phyloP scores from a whole-genome alignment of 108 stramenopile species.

The Cyclotella atomus region DNA sequence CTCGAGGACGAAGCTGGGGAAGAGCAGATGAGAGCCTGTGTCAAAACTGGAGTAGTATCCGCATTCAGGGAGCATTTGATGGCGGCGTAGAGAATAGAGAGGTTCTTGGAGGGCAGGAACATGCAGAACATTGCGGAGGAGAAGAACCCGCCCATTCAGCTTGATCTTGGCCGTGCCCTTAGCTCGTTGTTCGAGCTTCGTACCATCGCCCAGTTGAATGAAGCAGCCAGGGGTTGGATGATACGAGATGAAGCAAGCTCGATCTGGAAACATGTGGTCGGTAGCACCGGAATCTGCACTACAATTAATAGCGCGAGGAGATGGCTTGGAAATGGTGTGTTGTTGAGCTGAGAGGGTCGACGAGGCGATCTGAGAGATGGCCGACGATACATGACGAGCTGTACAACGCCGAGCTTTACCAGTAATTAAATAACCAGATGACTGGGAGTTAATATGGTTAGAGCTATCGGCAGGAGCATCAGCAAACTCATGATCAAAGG shows the following conservation, averaged over 20 bases:
- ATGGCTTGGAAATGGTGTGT: neutral
- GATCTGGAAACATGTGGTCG: conserved; percentile 19
- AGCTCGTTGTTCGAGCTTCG: neutral
- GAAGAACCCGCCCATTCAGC: conserved; percentile 13
- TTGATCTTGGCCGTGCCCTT: conserved; percentile 1
- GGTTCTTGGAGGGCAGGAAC: conserved; percentile 20
- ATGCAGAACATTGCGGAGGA: conserved; percentile 16
- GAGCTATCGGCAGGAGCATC: neutral
- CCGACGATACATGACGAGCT: neutral
- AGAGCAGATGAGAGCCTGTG: conserved; percentile 6
- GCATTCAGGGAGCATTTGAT: conserved; percentile 12
- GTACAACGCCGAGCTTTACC: neutral
- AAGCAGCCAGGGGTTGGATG: neutral
- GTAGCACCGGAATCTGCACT: conserved; percentile 22
- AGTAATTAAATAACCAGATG: neutral
- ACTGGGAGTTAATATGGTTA: neutral
- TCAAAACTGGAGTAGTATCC: conserved; percentile 1
- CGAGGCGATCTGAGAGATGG: neutral
- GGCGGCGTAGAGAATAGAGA: conserved; percentile 16
- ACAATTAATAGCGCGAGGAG: neutral
- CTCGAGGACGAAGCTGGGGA: neutral
- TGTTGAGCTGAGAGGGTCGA: neutral
- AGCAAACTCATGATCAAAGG: neutral
- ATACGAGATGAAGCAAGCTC: conserved; percentile 14
- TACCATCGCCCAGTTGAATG: conserved; percentile 2